phyloP scores from a whole-genome alignment of 208 protist species.

The Naegleria fowleri region DNA sequence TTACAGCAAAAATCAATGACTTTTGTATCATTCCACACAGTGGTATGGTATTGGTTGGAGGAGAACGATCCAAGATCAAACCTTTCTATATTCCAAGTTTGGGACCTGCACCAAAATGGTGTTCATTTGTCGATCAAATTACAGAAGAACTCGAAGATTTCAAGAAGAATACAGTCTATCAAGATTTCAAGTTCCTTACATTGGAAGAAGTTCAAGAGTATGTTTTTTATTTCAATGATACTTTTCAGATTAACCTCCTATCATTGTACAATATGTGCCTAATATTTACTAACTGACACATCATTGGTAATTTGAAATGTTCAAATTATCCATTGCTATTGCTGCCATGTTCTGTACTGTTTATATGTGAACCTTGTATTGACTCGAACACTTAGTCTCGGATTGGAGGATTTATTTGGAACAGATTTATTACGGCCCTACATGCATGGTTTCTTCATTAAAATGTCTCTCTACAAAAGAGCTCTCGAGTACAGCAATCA shows the following conservation, averaged over 20 bases:
- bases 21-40: constrained; percentile 73
- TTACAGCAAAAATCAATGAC: constrained; percentile 66
- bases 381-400: constrained; percentile 35
- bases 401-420: constrained; percentile 75
- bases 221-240: constrained; percentile 42
- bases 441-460: constrained; percentile 97
- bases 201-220: constrained; percentile 77
- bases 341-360: no score
- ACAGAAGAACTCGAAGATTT: constrained; percentile 81
- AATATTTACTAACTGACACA: no score
- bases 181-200: constrained; percentile 96
- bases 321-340: no score
- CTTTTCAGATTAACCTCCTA: neutral
- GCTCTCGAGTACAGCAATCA: neutral
- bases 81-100: constrained; percentile 91
- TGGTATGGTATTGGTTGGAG: constrained; percentile 77
- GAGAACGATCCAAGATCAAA: constrained; percentile 78
- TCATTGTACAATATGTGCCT: no score
- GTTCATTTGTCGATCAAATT: constrained; percentile 90
- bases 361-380: neutral
- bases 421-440: constrained; percentile 82
- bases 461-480: constrained; percentile 75
- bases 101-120: constrained; percentile 91
- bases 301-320: no score
- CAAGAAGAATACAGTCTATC: constrained; percentile 68